Evolutionary conservation across 1,139 yeast species (phyloP).

Genomic region (Pichia sp.): DNA sequence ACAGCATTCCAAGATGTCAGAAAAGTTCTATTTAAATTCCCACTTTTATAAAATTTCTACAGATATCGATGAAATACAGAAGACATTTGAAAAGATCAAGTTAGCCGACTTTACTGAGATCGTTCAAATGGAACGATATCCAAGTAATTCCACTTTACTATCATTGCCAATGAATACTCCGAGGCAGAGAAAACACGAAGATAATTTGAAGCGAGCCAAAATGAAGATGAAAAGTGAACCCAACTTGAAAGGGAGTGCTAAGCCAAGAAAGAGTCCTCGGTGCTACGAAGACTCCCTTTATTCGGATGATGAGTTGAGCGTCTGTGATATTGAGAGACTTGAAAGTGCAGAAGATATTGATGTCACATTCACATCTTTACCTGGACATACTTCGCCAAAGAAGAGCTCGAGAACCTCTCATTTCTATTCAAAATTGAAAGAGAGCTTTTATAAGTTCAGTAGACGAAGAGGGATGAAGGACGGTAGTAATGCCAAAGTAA

Average conservation of each 20-base stretch:
- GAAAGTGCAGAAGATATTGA: not conserved
- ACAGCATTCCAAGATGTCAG: not conserved
- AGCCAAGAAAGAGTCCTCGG: not conserved
- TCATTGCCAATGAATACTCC: not conserved
- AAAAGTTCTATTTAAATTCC: not conserved
- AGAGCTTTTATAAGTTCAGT: not conserved
- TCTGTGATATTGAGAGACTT: not conserved
- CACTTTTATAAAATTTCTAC: slow-evolving; percentile 1
- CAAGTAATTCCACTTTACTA: not conserved
- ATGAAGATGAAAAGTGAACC: not conserved
- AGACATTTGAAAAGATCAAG: not conserved
- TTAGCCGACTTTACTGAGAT: not conserved
- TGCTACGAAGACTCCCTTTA: not conserved
- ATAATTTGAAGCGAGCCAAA: not conserved
- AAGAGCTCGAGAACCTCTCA: not conserved
- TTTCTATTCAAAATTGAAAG: not conserved
- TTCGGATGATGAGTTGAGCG: not conserved
- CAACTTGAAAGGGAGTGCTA: not conserved
- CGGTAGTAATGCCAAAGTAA: not conserved
- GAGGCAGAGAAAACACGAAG: not conserved
- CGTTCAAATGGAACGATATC: slow-evolving; percentile 2
- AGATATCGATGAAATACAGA: not conserved
- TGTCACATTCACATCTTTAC: not conserved
- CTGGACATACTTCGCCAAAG: not conserved
- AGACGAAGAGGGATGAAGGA: not conserved